phyloP scores from a whole-genome alignment of 108 stramenopile genomes.

The Nitzschia putrida region DNA sequence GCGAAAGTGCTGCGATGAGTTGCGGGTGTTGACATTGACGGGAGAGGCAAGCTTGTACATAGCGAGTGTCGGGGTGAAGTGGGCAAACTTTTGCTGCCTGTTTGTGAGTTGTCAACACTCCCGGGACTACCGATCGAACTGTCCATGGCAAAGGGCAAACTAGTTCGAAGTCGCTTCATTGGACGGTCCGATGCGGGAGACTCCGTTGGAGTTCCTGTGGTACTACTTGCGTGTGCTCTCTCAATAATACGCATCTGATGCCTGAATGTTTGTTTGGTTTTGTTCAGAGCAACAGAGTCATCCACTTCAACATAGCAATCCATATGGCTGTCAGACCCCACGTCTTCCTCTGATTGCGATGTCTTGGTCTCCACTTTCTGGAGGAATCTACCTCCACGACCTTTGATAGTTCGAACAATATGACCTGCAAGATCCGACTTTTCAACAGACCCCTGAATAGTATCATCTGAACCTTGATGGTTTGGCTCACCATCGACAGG shows the following conservation, averaged over 20 bases:
- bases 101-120: too few species aligned
- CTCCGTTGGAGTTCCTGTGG: neutral
- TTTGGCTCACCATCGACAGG: neutral
- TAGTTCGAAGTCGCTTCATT: too few species aligned
- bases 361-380: neutral
- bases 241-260: conserved; percentile 1
- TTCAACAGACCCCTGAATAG: neutral
- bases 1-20: too few species aligned
- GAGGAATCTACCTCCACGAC: neutral
- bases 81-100: too few species aligned
- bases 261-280: conserved; percentile 1
- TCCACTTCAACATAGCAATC: conserved; percentile 2
- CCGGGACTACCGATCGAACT: too few species aligned
- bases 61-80: too few species aligned
- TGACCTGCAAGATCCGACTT: neutral
- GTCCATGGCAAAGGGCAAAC: too few species aligned
- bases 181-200: too few species aligned
- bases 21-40: too few species aligned
- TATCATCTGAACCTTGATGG: neutral
- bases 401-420: conserved; percentile 1
- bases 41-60: too few species aligned
- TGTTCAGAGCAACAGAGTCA: neutral
- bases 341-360: neutral
- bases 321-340: neutral
- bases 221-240: neutral